phyloP scores from a whole-genome alignment of 1,284 basidiomycete species.

The Ceratobasidium sp. region DNA sequence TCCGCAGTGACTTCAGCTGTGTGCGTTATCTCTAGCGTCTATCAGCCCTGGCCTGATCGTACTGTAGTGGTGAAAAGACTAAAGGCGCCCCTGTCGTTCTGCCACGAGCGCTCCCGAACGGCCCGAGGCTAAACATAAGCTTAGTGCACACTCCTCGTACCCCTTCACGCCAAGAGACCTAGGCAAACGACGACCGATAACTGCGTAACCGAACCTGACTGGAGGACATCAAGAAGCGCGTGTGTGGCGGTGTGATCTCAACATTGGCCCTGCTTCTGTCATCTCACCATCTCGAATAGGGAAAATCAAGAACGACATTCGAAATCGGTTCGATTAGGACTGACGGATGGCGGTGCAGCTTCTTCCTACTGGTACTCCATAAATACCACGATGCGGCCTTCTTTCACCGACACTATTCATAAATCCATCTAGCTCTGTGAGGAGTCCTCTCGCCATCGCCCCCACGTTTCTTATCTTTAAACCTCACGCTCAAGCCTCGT shows the following conservation, averaged over 20 bases:
- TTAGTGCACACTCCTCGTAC: background rate
- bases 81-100: too few species aligned
- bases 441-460: background rate
- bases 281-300: background rate
- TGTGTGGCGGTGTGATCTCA: background rate
- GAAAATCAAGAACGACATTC: background rate
- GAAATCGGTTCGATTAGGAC: background rate
- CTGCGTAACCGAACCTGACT: conserved; percentile 3
- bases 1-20: too few species aligned
- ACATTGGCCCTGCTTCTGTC: background rate
- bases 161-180: background rate
- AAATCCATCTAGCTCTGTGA: background rate
- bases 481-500: background rate
- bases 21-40: too few species aligned
- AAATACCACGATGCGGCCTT: background rate
- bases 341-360: background rate
- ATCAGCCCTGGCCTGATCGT: too few species aligned
- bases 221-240: background rate
- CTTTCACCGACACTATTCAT: background rate
- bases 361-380: background rate
- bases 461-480: background rate
- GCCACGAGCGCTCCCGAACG: background rate
- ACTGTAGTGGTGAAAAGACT: too few species aligned
- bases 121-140: background rate
- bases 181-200: background rate